Conservation (phyloP, 495 filamentous ascomycete genomes). For the Tuber aestivum region DNA sequence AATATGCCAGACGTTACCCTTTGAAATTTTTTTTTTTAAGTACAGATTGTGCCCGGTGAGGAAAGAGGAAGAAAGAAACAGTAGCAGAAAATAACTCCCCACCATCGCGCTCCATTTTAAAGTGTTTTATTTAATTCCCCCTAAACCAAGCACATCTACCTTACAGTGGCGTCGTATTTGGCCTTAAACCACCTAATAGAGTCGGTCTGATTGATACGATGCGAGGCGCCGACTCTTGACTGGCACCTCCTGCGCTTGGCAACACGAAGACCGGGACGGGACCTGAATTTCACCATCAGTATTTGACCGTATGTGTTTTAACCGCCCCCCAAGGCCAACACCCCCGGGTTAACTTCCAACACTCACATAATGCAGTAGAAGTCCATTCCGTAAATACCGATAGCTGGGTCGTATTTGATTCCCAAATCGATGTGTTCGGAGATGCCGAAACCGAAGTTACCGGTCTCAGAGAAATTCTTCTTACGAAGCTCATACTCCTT, state of each 20-base stretch:
- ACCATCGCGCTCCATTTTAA: neutral
- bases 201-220: slow-evolving; percentile 88
- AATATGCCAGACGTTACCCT: neutral
- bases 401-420: slow-evolving; percentile 99
- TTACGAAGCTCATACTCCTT: slow-evolving; percentile 99
- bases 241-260: slow-evolving; percentile 87
- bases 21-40: neutral
- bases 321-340: neutral
- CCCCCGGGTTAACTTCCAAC: slow-evolving; percentile 7
- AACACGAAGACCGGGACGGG: slow-evolving; percentile 95
- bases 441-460: slow-evolving; percentile 99
- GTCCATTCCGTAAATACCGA: slow-evolving; percentile 99
- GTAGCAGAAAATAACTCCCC: neutral
- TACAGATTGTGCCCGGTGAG: neutral
- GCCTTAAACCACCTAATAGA: slow-evolving; percentile 99
- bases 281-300: slow-evolving; percentile 49
- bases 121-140: neutral
- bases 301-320: slow-evolving; percentile 28
- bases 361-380: slow-evolving; percentile 99
- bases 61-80: neutral
- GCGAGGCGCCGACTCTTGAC: slow-evolving; percentile 73
- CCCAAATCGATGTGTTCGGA: slow-evolving; percentile 99
- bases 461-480: slow-evolving; percentile 98
- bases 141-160: slow-evolving; percentile 52
- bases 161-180: slow-evolving; percentile 96